Evolutionary conservation across 2,329 filamentous ascomycete genomes (phyloP).

Genomic region (Aspergillus alliaceus): DNA sequence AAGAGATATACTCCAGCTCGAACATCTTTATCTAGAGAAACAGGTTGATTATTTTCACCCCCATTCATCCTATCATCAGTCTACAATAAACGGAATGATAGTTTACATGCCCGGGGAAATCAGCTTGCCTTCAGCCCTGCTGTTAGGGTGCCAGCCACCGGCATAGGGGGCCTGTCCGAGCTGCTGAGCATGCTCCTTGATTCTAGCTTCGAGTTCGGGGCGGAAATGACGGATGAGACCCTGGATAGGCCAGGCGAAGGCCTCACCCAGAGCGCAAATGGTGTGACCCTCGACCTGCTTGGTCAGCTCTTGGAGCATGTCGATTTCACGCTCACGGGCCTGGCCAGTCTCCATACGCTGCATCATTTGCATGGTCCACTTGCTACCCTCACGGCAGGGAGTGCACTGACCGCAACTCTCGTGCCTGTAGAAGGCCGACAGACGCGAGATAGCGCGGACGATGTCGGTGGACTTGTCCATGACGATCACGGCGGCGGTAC

Average conservation of each 20-base stretch:
- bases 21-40: conserved; percentile 4
- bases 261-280: conserved; percentile 95
- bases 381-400: conserved; percentile 97
- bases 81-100: neutral
- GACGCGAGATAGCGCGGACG: conserved; percentile 86
- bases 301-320: conserved; percentile 98
- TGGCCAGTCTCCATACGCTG: conserved; percentile 88
- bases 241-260: conserved; percentile 98
- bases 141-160: conserved; percentile 81
- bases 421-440: conserved; percentile 97
- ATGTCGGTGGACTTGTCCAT: conserved; percentile 99
- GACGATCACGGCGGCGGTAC: conserved; percentile 95
- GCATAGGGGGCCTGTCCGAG: conserved; percentile 68
- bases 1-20: conserved; percentile 2
- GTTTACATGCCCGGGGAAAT: conserved; percentile 89
- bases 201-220: conserved; percentile 88
- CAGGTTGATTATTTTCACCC: conserved; percentile 1
- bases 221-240: conserved; percentile 98
- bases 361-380: conserved; percentile 99
- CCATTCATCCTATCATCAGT: conserved; percentile 3
- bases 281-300: conserved; percentile 99
- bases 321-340: conserved; percentile 88
- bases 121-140: conserved; percentile 75
- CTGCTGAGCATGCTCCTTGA: conserved; percentile 75
- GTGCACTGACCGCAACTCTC: conserved; percentile 98